These are phyloP conservation scores for Pseudoperonospora humuli DNA, from an alignment of 352 stramenopile genomes.

Conservation along the genomic window DNA sequence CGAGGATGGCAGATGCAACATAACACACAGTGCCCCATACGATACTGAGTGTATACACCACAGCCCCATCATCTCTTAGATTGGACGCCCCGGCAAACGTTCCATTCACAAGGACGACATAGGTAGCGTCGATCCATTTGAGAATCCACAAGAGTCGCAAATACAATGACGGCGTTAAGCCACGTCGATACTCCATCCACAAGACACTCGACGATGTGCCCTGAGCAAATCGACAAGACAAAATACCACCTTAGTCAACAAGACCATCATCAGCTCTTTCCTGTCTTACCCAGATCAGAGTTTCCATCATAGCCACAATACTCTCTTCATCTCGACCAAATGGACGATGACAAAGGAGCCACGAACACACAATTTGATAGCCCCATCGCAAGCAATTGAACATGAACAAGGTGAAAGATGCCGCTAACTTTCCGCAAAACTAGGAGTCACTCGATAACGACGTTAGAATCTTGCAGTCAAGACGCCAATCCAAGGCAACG, in stretches of 20 bases:
- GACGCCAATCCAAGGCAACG: not conserved
- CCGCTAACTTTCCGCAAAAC: slow-evolving; percentile 59
- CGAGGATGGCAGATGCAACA: slow-evolving; percentile 32
- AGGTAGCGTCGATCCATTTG: slow-evolving; percentile 45
- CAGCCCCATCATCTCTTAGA: not conserved
- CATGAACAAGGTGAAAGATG: slow-evolving; percentile 38
- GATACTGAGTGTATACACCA: slow-evolving; percentile 11
- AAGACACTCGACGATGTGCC: slow-evolving; percentile 42
- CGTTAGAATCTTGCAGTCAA: slow-evolving; percentile 1
- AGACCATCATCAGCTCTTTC: not conserved
- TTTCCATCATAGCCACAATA: slow-evolving; percentile 47
- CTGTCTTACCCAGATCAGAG: slow-evolving; percentile 43
- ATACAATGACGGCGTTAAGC: slow-evolving; percentile 41
- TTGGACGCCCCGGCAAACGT: slow-evolving; percentile 4
- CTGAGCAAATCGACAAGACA: slow-evolving; percentile 6
- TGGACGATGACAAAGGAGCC: slow-evolving; percentile 26
- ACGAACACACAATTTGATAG: slow-evolving; percentile 33
- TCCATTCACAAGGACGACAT: slow-evolving; percentile 36
- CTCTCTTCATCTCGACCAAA: slow-evolving; percentile 22
- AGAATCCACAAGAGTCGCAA: slow-evolving; percentile 55
- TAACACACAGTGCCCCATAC: slow-evolving; percentile 35
- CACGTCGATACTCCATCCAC: slow-evolving; percentile 74
- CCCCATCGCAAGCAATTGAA: slow-evolving; percentile 45
- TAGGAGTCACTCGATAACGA: slow-evolving; percentile 8
- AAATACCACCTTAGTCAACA: not conserved